Percentiles rank a stretch among this genome's conserved stretches.
These are phyloP conservation scores for Ustilago bromivora DNA, from an alignment of 1,284 basidiomycete species.

Conservation along the genomic window DNA sequence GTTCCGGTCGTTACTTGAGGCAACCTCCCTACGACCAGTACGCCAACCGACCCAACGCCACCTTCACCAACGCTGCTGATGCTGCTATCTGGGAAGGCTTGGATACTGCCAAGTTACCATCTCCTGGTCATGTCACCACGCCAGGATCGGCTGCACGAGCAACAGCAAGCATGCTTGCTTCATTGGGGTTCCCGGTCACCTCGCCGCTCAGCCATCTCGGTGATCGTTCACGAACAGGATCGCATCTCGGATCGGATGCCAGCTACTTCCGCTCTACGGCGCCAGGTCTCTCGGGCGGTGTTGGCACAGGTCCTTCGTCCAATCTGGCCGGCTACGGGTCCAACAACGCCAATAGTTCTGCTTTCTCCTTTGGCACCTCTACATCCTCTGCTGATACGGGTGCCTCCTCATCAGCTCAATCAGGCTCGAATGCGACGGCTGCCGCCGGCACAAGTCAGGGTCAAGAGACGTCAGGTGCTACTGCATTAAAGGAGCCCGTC, in stretches of 20 bases:
- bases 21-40: slow-evolving; percentile 34
- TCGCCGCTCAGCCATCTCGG: slow-evolving; percentile 50
- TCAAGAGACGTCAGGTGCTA: slow-evolving; percentile 33
- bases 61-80: slow-evolving; percentile 34
- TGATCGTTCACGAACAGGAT: slow-evolving; percentile 35
- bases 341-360: slow-evolving; percentile 37
- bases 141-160: slow-evolving; percentile 44
- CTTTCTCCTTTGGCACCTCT: slow-evolving; percentile 47
- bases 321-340: slow-evolving; percentile 23
- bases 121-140: slow-evolving; percentile 43
- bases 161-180: slow-evolving; percentile 44
- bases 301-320: slow-evolving; percentile 21
- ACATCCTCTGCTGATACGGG: slow-evolving; percentile 31
- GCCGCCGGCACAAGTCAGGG: slow-evolving; percentile 29
- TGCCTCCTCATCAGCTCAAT: slow-evolving; percentile 27
- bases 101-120: slow-evolving; percentile 50
- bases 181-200: slow-evolving; percentile 47
- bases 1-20: slow-evolving; percentile 36
- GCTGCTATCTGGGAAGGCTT: slow-evolving; percentile 56
- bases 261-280: slow-evolving; percentile 53
- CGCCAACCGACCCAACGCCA: slow-evolving; percentile 13
- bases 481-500: slow-evolving; percentile 57
- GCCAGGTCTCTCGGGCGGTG: slow-evolving; percentile 36
- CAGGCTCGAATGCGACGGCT: slow-evolving; percentile 25
- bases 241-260: slow-evolving; percentile 37